phyloP scores from a whole-genome alignment of 2,329 filamentous ascomycete genomes.

The Cordyceps javanica region DNA sequence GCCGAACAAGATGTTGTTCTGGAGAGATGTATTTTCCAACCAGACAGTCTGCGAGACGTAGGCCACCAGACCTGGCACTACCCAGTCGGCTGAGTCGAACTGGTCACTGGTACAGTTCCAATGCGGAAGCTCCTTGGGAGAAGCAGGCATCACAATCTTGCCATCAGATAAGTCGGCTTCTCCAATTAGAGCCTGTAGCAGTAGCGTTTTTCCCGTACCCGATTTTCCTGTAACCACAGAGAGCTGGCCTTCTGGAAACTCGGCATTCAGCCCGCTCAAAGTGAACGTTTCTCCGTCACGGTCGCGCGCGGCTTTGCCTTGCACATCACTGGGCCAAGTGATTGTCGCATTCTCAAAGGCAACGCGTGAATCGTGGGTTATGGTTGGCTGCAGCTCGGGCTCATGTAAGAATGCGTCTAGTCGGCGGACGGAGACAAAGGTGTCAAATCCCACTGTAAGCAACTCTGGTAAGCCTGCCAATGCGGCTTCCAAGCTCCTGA shows the following conservation, averaged over 20 bases:
- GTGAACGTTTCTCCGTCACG: constrained; percentile 54
- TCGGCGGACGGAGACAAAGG: constrained; percentile 62
- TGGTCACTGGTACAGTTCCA: constrained; percentile 43
- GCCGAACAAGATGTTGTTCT: constrained; percentile 73
- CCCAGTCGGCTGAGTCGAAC: constrained; percentile 59
- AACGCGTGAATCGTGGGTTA: constrained; percentile 54
- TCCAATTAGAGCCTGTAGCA: constrained; percentile 67
- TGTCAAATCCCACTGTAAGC: constrained; percentile 64
- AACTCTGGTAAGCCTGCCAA: constrained; percentile 69
- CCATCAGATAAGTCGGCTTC: constrained; percentile 66
- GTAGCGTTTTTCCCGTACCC: constrained; percentile 69
- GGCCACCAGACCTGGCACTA: constrained; percentile 61
- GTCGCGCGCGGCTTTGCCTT: constrained; percentile 32
- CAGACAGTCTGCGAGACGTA: constrained; percentile 77
- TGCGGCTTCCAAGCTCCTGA: constrained; percentile 64
- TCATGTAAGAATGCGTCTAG: constrained; percentile 65
- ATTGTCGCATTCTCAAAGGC: constrained; percentile 62
- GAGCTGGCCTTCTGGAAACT: constrained; percentile 63
- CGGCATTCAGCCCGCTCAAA: constrained; percentile 56
- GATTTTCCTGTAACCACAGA: constrained; percentile 73
- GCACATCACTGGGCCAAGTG: constrained; percentile 65
- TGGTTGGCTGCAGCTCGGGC: constrained; percentile 54
- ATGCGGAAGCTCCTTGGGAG: constrained; percentile 32
- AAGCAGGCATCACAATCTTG: constrained; percentile 51
- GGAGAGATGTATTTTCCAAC: constrained; percentile 77